phyloP scores from a whole-genome alignment of 2,329 filamentous ascomycete species.

The Nigrograna mackinnonii region DNA sequence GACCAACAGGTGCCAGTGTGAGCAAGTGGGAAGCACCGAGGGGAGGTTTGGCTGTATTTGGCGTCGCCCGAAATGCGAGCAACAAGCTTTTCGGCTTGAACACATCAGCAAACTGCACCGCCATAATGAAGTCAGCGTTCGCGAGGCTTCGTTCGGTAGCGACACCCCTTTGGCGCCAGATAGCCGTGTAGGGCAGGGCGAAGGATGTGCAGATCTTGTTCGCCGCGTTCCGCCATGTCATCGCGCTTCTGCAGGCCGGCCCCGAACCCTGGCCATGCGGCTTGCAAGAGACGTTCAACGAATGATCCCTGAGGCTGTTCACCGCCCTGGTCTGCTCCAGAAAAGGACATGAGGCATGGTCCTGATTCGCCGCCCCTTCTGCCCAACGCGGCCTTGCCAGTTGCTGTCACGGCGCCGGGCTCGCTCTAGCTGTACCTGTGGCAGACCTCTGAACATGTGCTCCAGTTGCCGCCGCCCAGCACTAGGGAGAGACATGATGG shows the following conservation, averaged over 20 bases:
- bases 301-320: conserved; percentile 42
- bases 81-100: conserved; percentile 30
- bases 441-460: no score
- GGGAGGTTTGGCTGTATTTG: no score
- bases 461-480: no score
- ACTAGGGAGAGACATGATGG: no score
- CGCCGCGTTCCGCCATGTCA: conserved; percentile 41
- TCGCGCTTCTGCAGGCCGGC: conserved; percentile 41
- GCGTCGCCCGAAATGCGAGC: no score
- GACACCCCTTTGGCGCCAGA: conserved; percentile 37
- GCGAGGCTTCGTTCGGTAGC: conserved; percentile 36
- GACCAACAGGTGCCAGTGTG: conserved; percentile 3
- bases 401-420: no score
- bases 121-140: conserved; percentile 41
- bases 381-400: no score
- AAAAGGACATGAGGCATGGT: no score
- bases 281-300: conserved; percentile 23
- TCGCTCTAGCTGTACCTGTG: no score
- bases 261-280: conserved; percentile 29
- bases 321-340: conserved; percentile 34
- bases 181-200: conserved; percentile 32
- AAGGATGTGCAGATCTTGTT: conserved; percentile 45
- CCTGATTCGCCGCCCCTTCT: conserved; percentile 41
- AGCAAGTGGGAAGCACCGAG: no score
- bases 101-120: conserved; percentile 41